A percentile compares a stretch with the other conserved stretches of the same genome.
Conservation (phyloP, 2,329 filamentous ascomycete species). For the Chaetomiaceae sp. region DNA sequence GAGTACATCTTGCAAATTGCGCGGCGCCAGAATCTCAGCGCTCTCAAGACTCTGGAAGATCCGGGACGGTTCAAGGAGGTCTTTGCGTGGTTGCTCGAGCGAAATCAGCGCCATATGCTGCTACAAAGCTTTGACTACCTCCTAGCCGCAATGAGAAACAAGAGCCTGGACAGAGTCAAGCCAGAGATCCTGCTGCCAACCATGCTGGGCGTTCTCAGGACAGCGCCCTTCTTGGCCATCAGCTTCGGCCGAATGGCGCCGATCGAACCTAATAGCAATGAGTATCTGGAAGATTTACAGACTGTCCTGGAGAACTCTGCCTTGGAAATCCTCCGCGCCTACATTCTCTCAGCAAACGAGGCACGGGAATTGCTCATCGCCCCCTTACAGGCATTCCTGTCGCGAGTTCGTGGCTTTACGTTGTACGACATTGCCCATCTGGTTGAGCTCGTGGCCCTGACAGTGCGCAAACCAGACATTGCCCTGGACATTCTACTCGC, state of each 20-base stretch:
- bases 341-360: conserved; percentile 27
- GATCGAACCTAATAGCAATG: conserved; percentile 14
- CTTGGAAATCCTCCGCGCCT: conserved; percentile 7
- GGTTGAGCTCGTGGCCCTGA: conserved; percentile 31
- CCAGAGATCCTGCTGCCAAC: conserved; percentile 18
- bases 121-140: conserved; percentile 14
- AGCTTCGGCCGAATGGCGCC: conserved; percentile 17
- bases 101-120: conserved; percentile 7
- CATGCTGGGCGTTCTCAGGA: conserved; percentile 19
- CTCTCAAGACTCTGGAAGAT: conserved; percentile 11
- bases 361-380: conserved; percentile 27
- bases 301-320: conserved; percentile 2
- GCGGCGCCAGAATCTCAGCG: not conserved
- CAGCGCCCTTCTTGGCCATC: conserved; percentile 20
- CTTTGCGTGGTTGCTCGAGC: conserved; percentile 17
- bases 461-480: conserved; percentile 29
- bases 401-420: conserved; percentile 21
- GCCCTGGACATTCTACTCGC: conserved; percentile 30
- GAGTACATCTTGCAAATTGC: conserved; percentile 1
- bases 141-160: not conserved
- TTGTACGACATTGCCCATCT: conserved; percentile 28
- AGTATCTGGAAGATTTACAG: conserved; percentile 17
- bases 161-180: not conserved
- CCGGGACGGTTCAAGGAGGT: conserved; percentile 16
- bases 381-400: conserved; percentile 29